Evolutionary conservation across 2,329 filamentous ascomycete genomes (phyloP).

Genomic region (Exophiala aquamarina): DNA sequence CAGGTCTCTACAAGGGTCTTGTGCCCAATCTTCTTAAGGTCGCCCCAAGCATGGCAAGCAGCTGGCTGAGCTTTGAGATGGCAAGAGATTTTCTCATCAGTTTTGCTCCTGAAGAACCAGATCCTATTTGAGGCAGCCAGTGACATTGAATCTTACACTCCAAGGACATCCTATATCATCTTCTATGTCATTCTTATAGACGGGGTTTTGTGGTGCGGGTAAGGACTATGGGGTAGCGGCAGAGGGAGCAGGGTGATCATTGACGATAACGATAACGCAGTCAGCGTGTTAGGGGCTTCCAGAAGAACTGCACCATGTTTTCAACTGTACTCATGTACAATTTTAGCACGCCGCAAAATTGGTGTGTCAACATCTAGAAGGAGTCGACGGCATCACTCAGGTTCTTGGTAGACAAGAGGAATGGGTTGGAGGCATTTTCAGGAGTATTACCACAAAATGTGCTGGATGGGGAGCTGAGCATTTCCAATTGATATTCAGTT

Average conservation of each 20-base stretch:
- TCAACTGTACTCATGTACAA: slow-evolving; percentile 11
- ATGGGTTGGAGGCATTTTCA: slow-evolving; percentile 12
- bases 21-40: slow-evolving; percentile 95
- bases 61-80: slow-evolving; percentile 96
- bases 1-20: slow-evolving; percentile 92
- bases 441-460: slow-evolving; percentile 8
- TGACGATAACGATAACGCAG: slow-evolving; percentile 2
- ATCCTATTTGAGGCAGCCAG: slow-evolving; percentile 25
- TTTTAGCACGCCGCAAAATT: slow-evolving; percentile 4
- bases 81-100: slow-evolving; percentile 78
- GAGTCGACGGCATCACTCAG: slow-evolving; percentile 10
- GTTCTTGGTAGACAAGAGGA: slow-evolving; percentile 13
- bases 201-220: no score
- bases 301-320: slow-evolving; percentile 2
- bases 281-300: background rate
- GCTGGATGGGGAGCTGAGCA: background rate
- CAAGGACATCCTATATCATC: background rate
- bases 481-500: background rate
- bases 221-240: no score
- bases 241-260: background rate
- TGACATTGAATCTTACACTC: no score
- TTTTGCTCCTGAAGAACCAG: slow-evolving; percentile 19
- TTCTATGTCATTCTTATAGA: no score
- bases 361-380: slow-evolving; percentile 15
- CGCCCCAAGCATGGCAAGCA: slow-evolving; percentile 96